Base-by-base conservation (phyloP, 208 protist species). In the Acanthamoeba healyi region DNA sequence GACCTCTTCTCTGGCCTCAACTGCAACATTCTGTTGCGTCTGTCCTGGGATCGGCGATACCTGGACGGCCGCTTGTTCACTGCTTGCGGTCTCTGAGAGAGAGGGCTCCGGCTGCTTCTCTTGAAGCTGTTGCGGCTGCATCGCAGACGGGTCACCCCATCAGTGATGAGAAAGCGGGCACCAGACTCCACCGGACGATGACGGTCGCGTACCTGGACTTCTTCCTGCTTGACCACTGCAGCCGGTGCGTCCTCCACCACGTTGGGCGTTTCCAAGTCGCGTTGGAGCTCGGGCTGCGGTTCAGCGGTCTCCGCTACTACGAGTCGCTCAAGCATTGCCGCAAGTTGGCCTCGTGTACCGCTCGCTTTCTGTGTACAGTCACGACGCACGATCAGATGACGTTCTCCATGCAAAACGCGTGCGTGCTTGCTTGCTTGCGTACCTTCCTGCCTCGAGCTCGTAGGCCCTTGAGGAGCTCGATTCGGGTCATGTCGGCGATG, bases 401-500 rank as follows among this genome's bases (percentile, higher is more conserved):
- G n/a, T n/a, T n/a, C n/a, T n/a, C n/a, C n/a, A n/a, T 32, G 34
- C 12, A 22, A 38, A 40, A 38, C 22, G 32, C n/a, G n/a, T n/a
- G n/a, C n/a, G n/a, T n/a, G n/a, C n/a, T n/a, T n/a, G n/a, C n/a
- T n/a, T n/a, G n/a, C n/a, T n/a, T n/a, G n/a, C n/a, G 44, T 58
- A 58, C 77, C 77, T 86, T 86, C 12, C 36, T 51, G 26, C 77
- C 77, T 36, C 77, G 77, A 12, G 77, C 77, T 32, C 77, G 77
- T 5, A 86, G 77, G 22, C 34, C 77, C 44, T 86, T 86, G 32
- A 86, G 46, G 29, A 86, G 5, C 46, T 86, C 77, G 26, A 86
- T 29, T 32, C 77, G 77, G 19, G 40, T 86, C 77, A 86, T 86
- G 44, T 86, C 77, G 46, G 44, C 77, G 17, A 86, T 86, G 14